Evolutionary conservation across 179 eudicot genomes (phyloP), one percentile per base, ranked within the genome.

Genomic region (Pouteria campechiana): DNA sequence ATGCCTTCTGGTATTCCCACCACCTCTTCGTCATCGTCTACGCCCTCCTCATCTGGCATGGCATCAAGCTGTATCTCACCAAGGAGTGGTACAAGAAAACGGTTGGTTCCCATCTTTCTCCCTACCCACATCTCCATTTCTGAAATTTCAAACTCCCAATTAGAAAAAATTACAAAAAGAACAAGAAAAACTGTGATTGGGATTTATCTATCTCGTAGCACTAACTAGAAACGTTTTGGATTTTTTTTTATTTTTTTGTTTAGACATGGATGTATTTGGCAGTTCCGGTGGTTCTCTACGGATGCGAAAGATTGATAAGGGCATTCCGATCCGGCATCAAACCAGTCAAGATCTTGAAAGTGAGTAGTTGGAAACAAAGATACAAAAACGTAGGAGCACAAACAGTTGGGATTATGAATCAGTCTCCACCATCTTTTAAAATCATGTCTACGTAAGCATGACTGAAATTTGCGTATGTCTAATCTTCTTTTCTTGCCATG

Each of bases 191-290:
- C n/a, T n/a, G n/a, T n/a, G n/a, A n/a, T 33, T 33, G 5, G 37
- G 3, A 3, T n/a, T 33, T 4, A 33, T 33, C 14, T 3, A 4
- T 33, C 15, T 32, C 15, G 12, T 3, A 2, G 15, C 15, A n/a
- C 15, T 17, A 32, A 32, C 16, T 11, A 14, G 6, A 14, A 32
- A n/a, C 3, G 12, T n/a, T n/a, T 3, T 1, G 15, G 12, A 7
- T 12, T 3, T 11, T 32, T 32, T 32, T 6, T 32, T 6, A 6
- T 32, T 12, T 32, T 14, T n/a, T n/a, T 4, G 15, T 32, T 7
- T 11, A 54, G 58, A 54, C 58, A 3, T 54, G 58, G 58, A 54
- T 54, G 58, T 54, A 54, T 38, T 14, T 54, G 8, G 15, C 50
- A 17, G 25, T 54, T 17, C 58, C 58, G 4, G n/a, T 54, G 21